Evolutionary conservation across 1,139 yeast genomes (phyloP).

Genomic region (Pichia sp.): DNA sequence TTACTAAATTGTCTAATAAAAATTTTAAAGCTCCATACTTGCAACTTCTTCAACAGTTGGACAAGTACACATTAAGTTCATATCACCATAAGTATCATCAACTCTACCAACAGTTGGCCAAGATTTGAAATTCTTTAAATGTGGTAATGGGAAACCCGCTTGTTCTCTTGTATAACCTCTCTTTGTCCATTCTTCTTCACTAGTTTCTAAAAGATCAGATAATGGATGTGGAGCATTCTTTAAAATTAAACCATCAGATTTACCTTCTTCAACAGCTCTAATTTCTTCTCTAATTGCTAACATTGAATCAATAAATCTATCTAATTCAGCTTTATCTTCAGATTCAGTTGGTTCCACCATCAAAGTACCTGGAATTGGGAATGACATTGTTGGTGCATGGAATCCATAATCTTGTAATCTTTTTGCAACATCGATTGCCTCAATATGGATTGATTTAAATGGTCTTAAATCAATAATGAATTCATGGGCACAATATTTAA

Average conservation of each 20-base stretch:
- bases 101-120: constrained; percentile 95
- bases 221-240: constrained; percentile 92
- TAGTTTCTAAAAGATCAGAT: constrained; percentile 58
- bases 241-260: constrained; percentile 58
- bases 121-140: constrained; percentile 67
- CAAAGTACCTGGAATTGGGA: constrained; percentile 95
- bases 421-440: constrained; percentile 95
- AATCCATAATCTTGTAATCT: constrained; percentile 96
- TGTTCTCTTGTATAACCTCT: constrained; percentile 89
- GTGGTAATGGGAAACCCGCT: constrained; percentile 87
- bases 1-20: too few relatives aligned
- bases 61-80: constrained; percentile 90
- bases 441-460: constrained; percentile 74
- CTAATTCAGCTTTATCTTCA: constrained; percentile 81
- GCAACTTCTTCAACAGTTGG: constrained; percentile 72
- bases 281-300: constrained; percentile 80
- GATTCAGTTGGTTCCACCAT: constrained; percentile 99
- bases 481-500: constrained; percentile 92
- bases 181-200: constrained; percentile 59
- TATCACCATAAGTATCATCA: constrained; percentile 92
- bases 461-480: constrained; percentile 88
- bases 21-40: constrained; percentile 14
- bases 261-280: constrained; percentile 63
- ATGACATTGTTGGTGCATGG: constrained; percentile 98
- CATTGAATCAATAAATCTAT: constrained; percentile 84